Conservation (phyloP, 768 basidiomycete genomes). For the Cyathus striatus region DNA sequence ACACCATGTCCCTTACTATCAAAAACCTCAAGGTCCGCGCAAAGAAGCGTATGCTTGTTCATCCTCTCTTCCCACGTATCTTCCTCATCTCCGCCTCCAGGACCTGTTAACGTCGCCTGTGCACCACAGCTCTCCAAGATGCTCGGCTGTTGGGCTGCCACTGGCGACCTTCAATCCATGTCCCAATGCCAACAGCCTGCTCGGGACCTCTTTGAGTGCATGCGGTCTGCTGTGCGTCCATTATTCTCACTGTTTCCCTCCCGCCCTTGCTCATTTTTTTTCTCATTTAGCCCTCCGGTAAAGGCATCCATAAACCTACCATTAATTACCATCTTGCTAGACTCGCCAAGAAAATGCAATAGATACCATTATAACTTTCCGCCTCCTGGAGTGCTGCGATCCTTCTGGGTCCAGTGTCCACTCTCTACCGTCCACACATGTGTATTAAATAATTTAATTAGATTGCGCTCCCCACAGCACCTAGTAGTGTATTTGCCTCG, state of each 20-base stretch:
- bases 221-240: constrained; percentile 73
- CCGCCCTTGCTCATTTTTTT: background rate
- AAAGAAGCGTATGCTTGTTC: constrained; percentile 53
- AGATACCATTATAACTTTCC: constrained; percentile 20
- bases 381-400: background rate
- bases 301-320: constrained; percentile 64
- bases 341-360: constrained; percentile 70
- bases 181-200: constrained; percentile 55
- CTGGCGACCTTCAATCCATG: constrained; percentile 52
- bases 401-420: no score
- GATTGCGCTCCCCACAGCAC: no score
- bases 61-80: background rate
- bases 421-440: no score
- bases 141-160: constrained; percentile 86
- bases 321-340: constrained; percentile 91
- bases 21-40: constrained; percentile 78
- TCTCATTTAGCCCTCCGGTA: constrained; percentile 52
- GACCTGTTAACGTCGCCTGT: constrained; percentile 49
- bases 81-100: constrained; percentile 25
- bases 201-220: constrained; percentile 67
- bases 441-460: no score
- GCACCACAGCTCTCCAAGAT: constrained; percentile 67
- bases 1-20: constrained; percentile 58
- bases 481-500: no score
- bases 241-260: constrained; percentile 1